Evolutionary conservation across 2,329 filamentous ascomycete genomes (phyloP).

Genomic region (Phialophora expanda): DNA sequence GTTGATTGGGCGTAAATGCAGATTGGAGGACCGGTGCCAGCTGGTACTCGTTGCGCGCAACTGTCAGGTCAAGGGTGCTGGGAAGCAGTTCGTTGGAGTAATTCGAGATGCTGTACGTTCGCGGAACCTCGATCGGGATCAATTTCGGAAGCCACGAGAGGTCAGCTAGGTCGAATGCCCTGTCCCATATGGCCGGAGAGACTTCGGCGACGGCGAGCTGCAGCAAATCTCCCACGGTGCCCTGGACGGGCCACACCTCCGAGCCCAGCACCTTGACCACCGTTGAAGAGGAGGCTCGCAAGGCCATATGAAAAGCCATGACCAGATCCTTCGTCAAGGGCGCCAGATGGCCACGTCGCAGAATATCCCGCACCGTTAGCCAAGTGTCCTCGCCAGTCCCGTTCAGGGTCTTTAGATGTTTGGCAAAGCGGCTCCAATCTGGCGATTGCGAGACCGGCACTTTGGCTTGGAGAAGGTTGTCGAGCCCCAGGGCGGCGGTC

Average conservation of each 20-base stretch:
- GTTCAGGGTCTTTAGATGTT: conserved; percentile 24
- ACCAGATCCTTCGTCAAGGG: conserved; percentile 27
- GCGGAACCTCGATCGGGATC: conserved; percentile 26
- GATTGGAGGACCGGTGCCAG: conserved; percentile 16
- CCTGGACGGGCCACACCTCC: conserved; percentile 31
- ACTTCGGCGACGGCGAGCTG: conserved; percentile 30
- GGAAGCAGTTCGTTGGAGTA: conserved; percentile 28
- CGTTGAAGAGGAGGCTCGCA: conserved; percentile 27
- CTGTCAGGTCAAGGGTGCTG: conserved; percentile 25
- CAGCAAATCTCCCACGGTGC: conserved; percentile 29
- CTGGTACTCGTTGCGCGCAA: conserved; percentile 23
- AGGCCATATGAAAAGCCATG: conserved; percentile 26
- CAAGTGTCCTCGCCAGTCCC: background rate
- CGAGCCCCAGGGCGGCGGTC: conserved; percentile 26
- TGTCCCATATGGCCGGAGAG: conserved; percentile 28
- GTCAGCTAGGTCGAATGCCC: conserved; percentile 23
- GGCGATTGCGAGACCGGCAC: conserved; percentile 21
- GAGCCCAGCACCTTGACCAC: conserved; percentile 25
- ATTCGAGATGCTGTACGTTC: conserved; percentile 31
- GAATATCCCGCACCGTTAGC: conserved; percentile 28
- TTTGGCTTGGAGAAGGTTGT: conserved; percentile 17
- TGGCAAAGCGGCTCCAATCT: conserved; percentile 26
- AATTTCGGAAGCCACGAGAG: conserved; percentile 30
- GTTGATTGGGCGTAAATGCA: conserved; percentile 1
- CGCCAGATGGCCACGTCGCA: conserved; percentile 28